Conservation (phyloP, 495 filamentous ascomycete genomes). For the Penicillium nucicola region DNA sequence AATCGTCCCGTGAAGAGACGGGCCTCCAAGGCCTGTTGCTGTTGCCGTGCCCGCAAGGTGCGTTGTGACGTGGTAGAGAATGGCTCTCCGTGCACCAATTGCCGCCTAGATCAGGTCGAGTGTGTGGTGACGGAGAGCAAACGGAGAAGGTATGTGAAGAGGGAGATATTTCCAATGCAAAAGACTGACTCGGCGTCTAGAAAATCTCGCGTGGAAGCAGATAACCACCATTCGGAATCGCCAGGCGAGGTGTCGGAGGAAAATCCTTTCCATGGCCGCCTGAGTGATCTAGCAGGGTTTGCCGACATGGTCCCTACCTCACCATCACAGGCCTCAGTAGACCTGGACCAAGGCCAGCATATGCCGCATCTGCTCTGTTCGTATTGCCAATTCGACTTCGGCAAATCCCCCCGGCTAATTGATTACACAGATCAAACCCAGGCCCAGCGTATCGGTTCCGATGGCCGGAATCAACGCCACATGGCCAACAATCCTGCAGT, state of each 20-base stretch:
- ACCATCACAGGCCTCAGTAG: conserved; percentile 41
- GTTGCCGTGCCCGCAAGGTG: conserved; percentile 86
- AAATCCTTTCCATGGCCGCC: conserved; percentile 24
- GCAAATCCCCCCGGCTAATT: neutral
- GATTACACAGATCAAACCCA: conserved; percentile 35
- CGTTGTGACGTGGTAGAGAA: conserved; percentile 89
- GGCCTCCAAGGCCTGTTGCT: conserved; percentile 83
- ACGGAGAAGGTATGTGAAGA: conserved; percentile 62
- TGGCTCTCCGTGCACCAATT: conserved; percentile 85
- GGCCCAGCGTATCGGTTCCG: conserved; percentile 29
- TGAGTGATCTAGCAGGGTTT: conserved; percentile 29
- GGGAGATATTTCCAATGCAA: neutral
- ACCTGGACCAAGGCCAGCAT: conserved; percentile 44
- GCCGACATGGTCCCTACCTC: conserved; percentile 34
- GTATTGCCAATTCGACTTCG: conserved; percentile 11
- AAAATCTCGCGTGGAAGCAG: conserved; percentile 44
- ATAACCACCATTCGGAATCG: conserved; percentile 33
- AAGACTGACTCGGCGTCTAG: conserved; percentile 26
- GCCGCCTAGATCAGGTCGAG: conserved; percentile 80
- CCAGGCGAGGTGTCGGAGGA: conserved; percentile 39
- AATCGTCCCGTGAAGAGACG: conserved; percentile 70
- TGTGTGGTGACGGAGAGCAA: conserved; percentile 90
- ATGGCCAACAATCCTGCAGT: conserved; percentile 39
- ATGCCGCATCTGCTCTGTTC: conserved; percentile 48
- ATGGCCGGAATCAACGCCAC: conserved; percentile 30